Conservation (phyloP, 2,329 filamentous ascomycete species). For the Alternaria gaisen region DNA sequence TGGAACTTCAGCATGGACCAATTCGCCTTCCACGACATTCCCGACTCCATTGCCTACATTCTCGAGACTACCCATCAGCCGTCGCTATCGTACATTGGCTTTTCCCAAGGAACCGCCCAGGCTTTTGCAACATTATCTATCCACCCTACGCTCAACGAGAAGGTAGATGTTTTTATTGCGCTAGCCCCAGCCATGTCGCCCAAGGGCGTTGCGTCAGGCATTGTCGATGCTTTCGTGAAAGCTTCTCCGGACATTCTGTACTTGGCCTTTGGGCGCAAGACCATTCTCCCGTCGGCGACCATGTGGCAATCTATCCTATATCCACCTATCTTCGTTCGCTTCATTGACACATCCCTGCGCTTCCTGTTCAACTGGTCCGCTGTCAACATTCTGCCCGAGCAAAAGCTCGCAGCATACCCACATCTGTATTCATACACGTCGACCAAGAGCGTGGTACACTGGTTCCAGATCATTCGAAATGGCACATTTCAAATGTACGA, state of each 20-base stretch:
- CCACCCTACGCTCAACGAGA: constrained; percentile 88
- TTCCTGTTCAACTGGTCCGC: constrained; percentile 93
- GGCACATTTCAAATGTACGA: constrained; percentile 98
- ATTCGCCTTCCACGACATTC: constrained; percentile 97
- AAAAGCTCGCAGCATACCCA: constrained; percentile 94
- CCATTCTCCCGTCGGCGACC: constrained; percentile 89
- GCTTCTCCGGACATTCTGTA: constrained; percentile 92
- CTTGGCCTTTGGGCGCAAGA: constrained; percentile 88
- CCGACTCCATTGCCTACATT: constrained; percentile 92
- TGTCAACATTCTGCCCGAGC: constrained; percentile 80
- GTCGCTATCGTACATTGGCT: constrained; percentile 93
- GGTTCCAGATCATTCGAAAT: constrained; percentile 99
- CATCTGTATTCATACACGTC: constrained; percentile 97
- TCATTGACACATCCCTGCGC: constrained; percentile 81
- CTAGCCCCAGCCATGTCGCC: constrained; percentile 97
- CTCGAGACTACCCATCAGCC: constrained; percentile 81
- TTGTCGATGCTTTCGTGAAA: constrained; percentile 93
- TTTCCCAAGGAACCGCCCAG: constrained; percentile 96
- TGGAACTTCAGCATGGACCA: constrained; percentile 99
- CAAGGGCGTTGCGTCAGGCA: constrained; percentile 84
- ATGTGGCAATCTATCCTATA: constrained; percentile 98
- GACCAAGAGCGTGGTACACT: constrained; percentile 96
- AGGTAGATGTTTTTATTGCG: constrained; percentile 95
- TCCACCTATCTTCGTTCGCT: constrained; percentile 87
- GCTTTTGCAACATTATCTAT: constrained; percentile 94